Evolutionary conservation across 2,329 filamentous ascomycete species (phyloP), one percentile per base, ranked within the genome.

Genomic region (Aspergillus thermomutatus): DNA sequence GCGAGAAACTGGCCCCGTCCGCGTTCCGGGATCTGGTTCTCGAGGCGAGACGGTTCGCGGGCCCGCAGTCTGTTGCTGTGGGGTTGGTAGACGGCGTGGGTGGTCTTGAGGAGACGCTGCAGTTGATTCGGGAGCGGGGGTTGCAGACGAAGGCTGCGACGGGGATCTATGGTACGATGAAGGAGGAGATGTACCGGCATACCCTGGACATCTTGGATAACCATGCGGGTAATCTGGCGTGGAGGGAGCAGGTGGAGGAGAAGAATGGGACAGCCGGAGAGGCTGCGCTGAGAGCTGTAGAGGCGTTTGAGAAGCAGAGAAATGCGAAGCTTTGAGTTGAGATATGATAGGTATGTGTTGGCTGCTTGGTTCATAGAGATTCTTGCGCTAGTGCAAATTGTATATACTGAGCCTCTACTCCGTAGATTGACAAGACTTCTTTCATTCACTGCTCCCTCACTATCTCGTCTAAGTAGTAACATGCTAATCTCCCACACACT

Each of bases 151-250:
- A 89, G 79, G 82, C 81, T 0, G 80, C 82, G 62, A 83, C 82
- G 34, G 85, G 85, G 10, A 83, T 89, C 26, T 93, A 91, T 70
- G 87, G 87, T 3, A 68, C 80, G 54, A 75, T 94, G 69, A 93
- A 92, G 80, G 77, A 80, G 59, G 90, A 92, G 75, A 88, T 93
- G 84, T 91, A 87, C 72, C 79, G 84, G 23, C 85, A 89, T 69
- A 82, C 84, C 6, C 69, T 91, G 34, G 80, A 72, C 17, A 77
- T 85, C 64, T 70, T 92, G 62, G 82, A 82, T 55, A 76, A 76
- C 3, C 78, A 82, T 55, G 75, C 75, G 27, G 76, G 80, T 63
- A 83, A 79, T 28, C 70, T 76, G 49, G 66, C 66, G 43, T 72
- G 71, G 59, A 69, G 72, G 49, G 69, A 67, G 34, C 78, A 81